Base-by-base conservation (phyloP, 108 stramenopile species). In the Epipyxis sp. region DNA sequence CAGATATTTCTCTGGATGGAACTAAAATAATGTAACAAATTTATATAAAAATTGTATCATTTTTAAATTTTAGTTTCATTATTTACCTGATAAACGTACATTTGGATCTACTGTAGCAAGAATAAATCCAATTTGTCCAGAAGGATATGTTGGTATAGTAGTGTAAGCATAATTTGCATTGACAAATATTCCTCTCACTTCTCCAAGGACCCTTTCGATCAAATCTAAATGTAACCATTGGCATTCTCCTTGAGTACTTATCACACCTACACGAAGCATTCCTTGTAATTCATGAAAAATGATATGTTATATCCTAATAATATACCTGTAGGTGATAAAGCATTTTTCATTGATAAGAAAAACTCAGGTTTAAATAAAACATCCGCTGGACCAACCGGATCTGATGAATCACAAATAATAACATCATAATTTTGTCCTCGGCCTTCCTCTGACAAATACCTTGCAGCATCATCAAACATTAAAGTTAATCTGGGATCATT, bases 141-240 rank as follows among this genome's bases (percentile, higher is more conserved):
- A 90, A 0, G 98, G 98, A 82, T 99, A 98, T 30, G 95, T 95
- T 2, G 98, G 98, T 61, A 99, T 93, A 30, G 92, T 93, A n/a
- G 94, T 95, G 84, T 92, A 97, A 1, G 95, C 96, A 81, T 98
- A 99, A 61, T 95, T 95, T 42, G 96, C 95, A 0, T 88, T 82
- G 25, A 87, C 78, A 76, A 91, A 98, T 0, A 91, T 80, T 40
- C 79, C 61, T n/a, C 76, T 61, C 68, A 95, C 91, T 37, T 86
- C 85, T 16, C 80, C 59, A 30, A 98, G 71, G 69, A 97, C 83
- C 27, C 94, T 83, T 45, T 83, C 74, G 76, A 99, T 98, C 30
- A 98, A 76, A 77, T 92, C 83, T 45, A 96, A 77, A 82, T 98
- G 95, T 30, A 98, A 82, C 97, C 97, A 98, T 59, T 93, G 85